Evolutionary conservation across 2,329 filamentous ascomycete genomes (phyloP).

Genomic region (Basipetospora chlamydospora): DNA sequence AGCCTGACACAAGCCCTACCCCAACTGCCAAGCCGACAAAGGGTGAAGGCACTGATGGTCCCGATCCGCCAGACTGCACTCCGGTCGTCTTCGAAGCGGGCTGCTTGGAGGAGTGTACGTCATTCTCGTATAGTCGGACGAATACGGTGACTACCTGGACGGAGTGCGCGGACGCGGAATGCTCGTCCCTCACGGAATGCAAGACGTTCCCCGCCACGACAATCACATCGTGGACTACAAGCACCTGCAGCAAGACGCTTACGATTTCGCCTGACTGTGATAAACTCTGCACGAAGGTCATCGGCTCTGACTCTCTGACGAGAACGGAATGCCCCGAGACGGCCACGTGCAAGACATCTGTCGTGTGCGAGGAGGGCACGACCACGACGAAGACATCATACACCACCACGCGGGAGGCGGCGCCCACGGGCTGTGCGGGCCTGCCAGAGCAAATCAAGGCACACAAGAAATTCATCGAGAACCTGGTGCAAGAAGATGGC

Average conservation of each 20-base stretch:
- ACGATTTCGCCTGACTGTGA: conserved; percentile 1
- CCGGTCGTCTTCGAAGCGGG: conserved; percentile 1
- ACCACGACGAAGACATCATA: conserved; percentile 4
- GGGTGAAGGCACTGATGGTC: too few species aligned
- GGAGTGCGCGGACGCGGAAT: conserved; percentile 1
- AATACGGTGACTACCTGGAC: neutral
- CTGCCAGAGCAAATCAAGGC: neutral
- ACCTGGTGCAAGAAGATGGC: neutral
- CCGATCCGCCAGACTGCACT: too few species aligned
- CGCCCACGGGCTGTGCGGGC: neutral
- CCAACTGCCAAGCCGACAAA: too few species aligned
- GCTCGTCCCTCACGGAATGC: neutral
- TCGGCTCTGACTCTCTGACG: neutral
- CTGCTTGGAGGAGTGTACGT: conserved; percentile 2
- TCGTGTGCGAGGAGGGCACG: conserved; percentile 1
- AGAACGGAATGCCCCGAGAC: neutral
- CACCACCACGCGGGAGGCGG: neutral
- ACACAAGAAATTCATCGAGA: neutral
- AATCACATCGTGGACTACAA: conserved; percentile 1
- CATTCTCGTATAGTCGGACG: neutral
- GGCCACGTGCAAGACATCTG: neutral
- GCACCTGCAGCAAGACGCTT: conserved; percentile 1
- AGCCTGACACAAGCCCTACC: too few species aligned
- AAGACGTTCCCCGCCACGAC: neutral
- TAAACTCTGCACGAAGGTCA: conserved; percentile 1